Base-by-base conservation (phyloP, 805 yeast genomes). In the Candida pseudofarinosa region DNA sequence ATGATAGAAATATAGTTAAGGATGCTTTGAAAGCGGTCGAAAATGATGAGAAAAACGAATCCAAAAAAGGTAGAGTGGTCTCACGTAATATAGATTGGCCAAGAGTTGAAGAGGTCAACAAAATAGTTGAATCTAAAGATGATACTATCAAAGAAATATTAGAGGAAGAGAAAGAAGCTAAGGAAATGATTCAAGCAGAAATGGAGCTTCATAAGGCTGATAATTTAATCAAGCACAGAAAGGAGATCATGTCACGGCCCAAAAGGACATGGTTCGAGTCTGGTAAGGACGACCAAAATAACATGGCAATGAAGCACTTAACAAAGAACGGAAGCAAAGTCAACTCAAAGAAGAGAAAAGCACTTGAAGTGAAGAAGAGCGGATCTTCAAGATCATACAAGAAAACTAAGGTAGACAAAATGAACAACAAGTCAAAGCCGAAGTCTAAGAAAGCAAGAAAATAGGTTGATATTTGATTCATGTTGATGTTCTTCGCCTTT, bases 261-360 rank as follows among this genome's bases (percentile, higher is more conserved):
- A 88, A 79, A 64, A 81, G 99, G 69, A 93, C 99, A 0, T 93
- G 99, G 99, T 91, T 93, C 63, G 91, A 88, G 65, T 56, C 73
- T 28, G 81, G 77, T 46, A 79, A 80, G 64, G 67, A 71, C 64
- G 67, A 53, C 53, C 68, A 47, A 61, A 63, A 56, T 60, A 51
- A 62, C 14, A 59, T 51, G 40, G 73, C 60, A 5, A 55, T 65
- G 62, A 63, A 59, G 28, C 69, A 66, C 37, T 58, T 71, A 46
- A 63, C 73, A 34, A 71, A 77, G 44, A 73, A 69, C 42, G 81
- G 79, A 42, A 77, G 79, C 56, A 76, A 74, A 53, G 59, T 74
- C 18, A 84, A 82, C 53, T 76, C 85, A 43, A 83, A 81, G 60
- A 82, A 83, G 71, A 76, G 90, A 65, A 87, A 87, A 65, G 77